These are phyloP conservation scores for Spencermartinsiella ligniputridi DNA, from an alignment of 1,139 yeast species.

Conservation along the genomic window DNA sequence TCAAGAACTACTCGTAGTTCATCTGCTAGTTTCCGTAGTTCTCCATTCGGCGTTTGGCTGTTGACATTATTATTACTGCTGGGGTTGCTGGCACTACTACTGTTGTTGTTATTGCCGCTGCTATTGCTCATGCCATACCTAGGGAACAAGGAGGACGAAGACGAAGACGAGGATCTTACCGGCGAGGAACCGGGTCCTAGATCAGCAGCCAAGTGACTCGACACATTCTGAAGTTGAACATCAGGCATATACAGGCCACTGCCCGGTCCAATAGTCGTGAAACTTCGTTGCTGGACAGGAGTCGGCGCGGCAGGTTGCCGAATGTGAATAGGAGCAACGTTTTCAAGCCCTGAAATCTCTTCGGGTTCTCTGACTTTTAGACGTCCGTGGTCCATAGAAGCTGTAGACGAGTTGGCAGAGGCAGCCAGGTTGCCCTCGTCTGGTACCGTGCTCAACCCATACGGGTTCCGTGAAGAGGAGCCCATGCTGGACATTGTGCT, in stretches of 20 bases:
- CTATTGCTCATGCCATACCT: not conserved
- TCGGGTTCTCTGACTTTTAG: conserved; percentile 24
- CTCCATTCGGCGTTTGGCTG: conserved; percentile 9
- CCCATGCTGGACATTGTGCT: conserved; percentile 13
- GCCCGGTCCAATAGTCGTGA: conserved; percentile 2
- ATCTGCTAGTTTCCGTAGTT: conserved; percentile 17
- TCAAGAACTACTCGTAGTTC: conserved; percentile 16
- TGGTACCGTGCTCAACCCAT: not conserved
- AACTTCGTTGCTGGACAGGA: conserved; percentile 6
- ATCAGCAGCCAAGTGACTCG: conserved; percentile 1
- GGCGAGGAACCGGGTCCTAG: conserved; percentile 3
- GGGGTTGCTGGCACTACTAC: not conserved
- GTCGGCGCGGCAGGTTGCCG: conserved; percentile 3
- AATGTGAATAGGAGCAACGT: conserved; percentile 6
- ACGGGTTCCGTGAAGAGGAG: conserved; percentile 6
- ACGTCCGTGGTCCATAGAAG: conserved; percentile 13
- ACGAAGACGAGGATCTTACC: not conserved
- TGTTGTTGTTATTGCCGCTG: not conserved
- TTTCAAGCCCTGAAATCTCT: conserved; percentile 17
- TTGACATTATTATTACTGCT: not conserved
- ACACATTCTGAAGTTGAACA: conserved; percentile 5
- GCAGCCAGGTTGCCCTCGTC: conserved; percentile 11
- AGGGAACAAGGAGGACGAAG: not conserved
- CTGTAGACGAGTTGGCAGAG: conserved; percentile 4
- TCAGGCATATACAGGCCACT: conserved; percentile 9